Base-by-base conservation (phyloP, 75 land plant genomes). In the Pinus tabuliformis region DNA sequence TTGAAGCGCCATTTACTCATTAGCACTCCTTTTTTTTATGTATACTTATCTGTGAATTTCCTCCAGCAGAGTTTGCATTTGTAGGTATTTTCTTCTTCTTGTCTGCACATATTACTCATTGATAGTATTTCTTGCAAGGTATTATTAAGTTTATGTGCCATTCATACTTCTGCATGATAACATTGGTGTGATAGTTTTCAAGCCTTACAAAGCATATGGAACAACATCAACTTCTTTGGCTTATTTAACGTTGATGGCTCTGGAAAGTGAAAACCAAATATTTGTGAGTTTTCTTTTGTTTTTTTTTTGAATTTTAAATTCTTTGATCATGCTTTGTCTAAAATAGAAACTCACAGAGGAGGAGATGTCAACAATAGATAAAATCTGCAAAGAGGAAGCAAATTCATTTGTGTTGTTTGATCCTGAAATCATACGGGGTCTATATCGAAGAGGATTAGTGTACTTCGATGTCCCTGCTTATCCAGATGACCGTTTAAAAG, bases 401-500 rank as follows among this genome's bases (percentile, higher is more conserved):
- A 92, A 90, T 84, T 80, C 93, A 17, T 91, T 84, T 83, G 79
- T 94, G 59, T 85, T 96, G 75, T 90, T 97, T 85, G 99, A 97
- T 83, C 86, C 90, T 76, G 84, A 91, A 26, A 84, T 97, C 62
- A 75, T 97, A 5, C 92, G 76, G 63, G 91, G 89, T 62, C 91
- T 97, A 63, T 86, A 82, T 62, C 83, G 89, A 58, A 84, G 94
- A 42, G 99, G 99, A 56, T 84, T 97, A 72, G 80, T 95, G 78
- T 97, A 92, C 81, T 91, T 97, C 81, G 99, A 97, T 73, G 98
- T 95, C 26, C 98, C 98, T 75, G 99, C 95, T 42, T 95, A 90
- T 88, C 90, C 98, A 42, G 99, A 97, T 84, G 99, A 97, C 78
- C 91, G 91, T n/a, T 95, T 97, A 58, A 92, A 97, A 92, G 99